These are phyloP conservation scores for Globisporangium echinulatum DNA, from an alignment of 352 stramenopile species.

Conservation along the genomic window DNA sequence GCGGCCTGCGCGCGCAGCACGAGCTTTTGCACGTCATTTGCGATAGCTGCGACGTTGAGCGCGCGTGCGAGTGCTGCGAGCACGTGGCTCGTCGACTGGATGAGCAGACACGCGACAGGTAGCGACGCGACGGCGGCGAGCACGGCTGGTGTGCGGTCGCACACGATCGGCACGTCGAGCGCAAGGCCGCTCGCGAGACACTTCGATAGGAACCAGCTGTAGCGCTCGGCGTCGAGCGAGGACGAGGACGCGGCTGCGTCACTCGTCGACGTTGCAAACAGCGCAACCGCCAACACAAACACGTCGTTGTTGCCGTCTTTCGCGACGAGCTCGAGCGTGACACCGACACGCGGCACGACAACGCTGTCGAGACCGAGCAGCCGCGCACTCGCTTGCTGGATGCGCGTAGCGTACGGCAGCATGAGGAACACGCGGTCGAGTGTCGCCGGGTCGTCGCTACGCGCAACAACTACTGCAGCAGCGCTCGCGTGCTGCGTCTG, in stretches of 20 bases:
- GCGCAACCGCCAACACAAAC: slow-evolving; percentile 26
- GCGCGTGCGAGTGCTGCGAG: slow-evolving; percentile 21
- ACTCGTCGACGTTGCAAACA: slow-evolving; percentile 24
- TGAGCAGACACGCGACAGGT: slow-evolving; percentile 25
- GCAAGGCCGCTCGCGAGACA: slow-evolving; percentile 29
- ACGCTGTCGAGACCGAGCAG: slow-evolving; percentile 31
- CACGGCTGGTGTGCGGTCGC: slow-evolving; percentile 21
- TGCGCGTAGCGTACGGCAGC: slow-evolving; percentile 27
- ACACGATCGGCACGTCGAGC: slow-evolving; percentile 37
- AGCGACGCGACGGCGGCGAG: slow-evolving; percentile 22
- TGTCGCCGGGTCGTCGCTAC: slow-evolving; percentile 13
- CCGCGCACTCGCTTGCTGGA: slow-evolving; percentile 24
- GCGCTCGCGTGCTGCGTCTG: slow-evolving; percentile 30
- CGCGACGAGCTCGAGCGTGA: slow-evolving; percentile 29
- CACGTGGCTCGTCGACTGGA: slow-evolving; percentile 34
- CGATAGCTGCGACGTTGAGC: slow-evolving; percentile 8
- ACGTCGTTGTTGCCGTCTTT: slow-evolving; percentile 42
- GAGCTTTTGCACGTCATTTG: slow-evolving; percentile 19
- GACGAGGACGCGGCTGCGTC: background rate
- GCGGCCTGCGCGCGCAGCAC: slow-evolving; percentile 25
- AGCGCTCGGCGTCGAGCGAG: slow-evolving; percentile 17
- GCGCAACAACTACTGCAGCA: slow-evolving; percentile 26
- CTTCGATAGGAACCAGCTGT: slow-evolving; percentile 34
- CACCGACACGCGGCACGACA: slow-evolving; percentile 19
- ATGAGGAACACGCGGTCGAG: slow-evolving; percentile 45